phyloP scores from a whole-genome alignment of 2,329 filamentous ascomycete species.

The Aspergillus neotritici region DNA sequence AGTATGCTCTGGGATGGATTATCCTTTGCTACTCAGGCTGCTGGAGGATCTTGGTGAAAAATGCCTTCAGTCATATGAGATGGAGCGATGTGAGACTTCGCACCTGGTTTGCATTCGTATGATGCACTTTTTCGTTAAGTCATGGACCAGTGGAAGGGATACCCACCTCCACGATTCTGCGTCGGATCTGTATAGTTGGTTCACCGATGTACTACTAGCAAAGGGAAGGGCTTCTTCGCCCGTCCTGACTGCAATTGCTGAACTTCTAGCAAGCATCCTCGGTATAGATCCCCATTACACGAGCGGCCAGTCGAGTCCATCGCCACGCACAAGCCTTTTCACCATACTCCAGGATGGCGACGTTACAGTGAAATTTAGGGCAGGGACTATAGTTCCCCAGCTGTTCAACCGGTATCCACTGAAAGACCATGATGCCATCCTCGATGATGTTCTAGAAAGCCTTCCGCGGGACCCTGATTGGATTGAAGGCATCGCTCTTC shows the following conservation, averaged over 20 bases:
- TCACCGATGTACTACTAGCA: constrained; percentile 61
- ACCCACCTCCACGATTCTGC: constrained; percentile 60
- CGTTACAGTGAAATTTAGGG: constrained; percentile 68
- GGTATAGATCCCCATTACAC: constrained; percentile 63
- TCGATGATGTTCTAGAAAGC: constrained; percentile 73
- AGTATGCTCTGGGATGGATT: constrained; percentile 24
- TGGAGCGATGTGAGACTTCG: constrained; percentile 69
- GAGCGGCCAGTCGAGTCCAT: constrained; percentile 53
- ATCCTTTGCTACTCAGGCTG: constrained; percentile 38
- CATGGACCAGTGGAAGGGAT: constrained; percentile 56
- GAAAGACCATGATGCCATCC: constrained; percentile 74
- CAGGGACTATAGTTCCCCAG: constrained; percentile 62
- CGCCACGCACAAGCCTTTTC: constrained; percentile 67
- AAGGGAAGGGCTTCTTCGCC: constrained; percentile 64
- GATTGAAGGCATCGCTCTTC: constrained; percentile 77
- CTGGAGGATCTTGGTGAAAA: constrained; percentile 45
- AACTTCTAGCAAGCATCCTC: constrained; percentile 65
- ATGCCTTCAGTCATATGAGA: constrained; percentile 51
- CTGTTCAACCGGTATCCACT: constrained; percentile 81
- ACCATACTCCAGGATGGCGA: constrained; percentile 61
- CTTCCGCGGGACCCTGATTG: constrained; percentile 68
- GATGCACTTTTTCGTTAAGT: constrained; percentile 56
- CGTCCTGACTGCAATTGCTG: constrained; percentile 61
- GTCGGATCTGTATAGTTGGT: constrained; percentile 72
- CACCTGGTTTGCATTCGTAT: constrained; percentile 62